Conservation (phyloP, 2,329 filamentous ascomycete genomes). For the Fusarium mangiferae region DNA sequence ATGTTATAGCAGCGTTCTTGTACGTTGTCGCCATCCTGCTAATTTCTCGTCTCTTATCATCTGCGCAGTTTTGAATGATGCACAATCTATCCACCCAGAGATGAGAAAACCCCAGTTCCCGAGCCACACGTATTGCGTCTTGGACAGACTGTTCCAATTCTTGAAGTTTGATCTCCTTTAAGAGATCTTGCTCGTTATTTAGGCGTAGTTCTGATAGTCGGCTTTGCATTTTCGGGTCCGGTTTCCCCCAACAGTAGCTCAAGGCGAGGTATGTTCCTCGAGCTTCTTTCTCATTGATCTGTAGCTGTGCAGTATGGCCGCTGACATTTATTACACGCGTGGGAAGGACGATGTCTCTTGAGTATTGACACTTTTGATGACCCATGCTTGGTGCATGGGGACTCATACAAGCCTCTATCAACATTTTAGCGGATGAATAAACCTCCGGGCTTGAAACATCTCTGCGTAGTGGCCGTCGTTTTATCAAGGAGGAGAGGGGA, state of each 20-base stretch:
- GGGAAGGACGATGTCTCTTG: not conserved
- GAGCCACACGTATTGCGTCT: not conserved
- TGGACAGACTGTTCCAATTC: not conserved
- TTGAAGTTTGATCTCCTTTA: not conserved
- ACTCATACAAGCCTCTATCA: not conserved
- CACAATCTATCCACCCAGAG: constrained; percentile 8
- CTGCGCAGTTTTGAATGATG: not conserved
- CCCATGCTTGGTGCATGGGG: accelerated
- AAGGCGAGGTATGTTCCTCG: not conserved
- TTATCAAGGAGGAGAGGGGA: accelerated
- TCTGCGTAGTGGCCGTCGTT: not conserved
- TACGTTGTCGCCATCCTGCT: not conserved
- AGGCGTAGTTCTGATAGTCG: accelerated
- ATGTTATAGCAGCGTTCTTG: not conserved
- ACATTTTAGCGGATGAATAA: accelerated
- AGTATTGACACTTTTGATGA: not conserved
- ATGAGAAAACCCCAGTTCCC: accelerated
- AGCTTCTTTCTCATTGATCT: not conserved
- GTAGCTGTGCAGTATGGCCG: accelerated
- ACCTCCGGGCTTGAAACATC: not conserved
- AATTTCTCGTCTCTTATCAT: not conserved
- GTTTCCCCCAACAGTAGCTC: constrained; percentile 1
- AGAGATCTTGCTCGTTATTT: accelerated
- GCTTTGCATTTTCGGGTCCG: accelerated
- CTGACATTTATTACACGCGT: accelerated